phyloP scores from a whole-genome alignment of 352 stramenopile genomes.

The Thalassiosira ordinaria region DNA sequence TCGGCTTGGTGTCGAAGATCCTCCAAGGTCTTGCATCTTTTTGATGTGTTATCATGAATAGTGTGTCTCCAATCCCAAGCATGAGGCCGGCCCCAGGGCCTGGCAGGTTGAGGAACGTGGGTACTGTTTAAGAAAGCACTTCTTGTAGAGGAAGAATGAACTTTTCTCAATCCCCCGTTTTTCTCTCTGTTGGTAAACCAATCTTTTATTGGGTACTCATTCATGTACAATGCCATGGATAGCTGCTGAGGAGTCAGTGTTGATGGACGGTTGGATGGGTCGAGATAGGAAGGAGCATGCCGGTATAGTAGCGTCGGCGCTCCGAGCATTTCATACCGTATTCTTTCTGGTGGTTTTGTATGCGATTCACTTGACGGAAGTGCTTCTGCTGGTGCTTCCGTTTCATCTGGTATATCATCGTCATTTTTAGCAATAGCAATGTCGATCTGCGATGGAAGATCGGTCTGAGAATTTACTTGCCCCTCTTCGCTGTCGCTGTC shows the following conservation, averaged over 20 bases:
- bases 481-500: not conserved
- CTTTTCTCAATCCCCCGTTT: conserved; percentile 4
- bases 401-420: conserved; percentile 15
- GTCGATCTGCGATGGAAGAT: conserved; percentile 1
- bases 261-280: conserved; percentile 19
- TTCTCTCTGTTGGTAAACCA: conserved; percentile 14
- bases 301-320: conserved; percentile 56
- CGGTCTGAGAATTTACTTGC: not conserved
- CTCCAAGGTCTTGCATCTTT: not conserved
- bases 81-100: conserved; percentile 19
- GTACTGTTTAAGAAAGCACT: conserved; percentile 14
- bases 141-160: not conserved
- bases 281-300: conserved; percentile 48
- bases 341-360: conserved; percentile 15
- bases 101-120: conserved; percentile 17
- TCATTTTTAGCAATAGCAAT: not conserved
- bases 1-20: conserved; percentile 3
- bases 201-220: conserved; percentile 14
- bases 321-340: conserved; percentile 56
- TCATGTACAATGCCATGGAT: conserved; percentile 29
- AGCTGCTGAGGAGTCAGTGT: conserved; percentile 33
- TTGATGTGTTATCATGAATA: not conserved
- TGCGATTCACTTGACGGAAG: conserved; percentile 1
- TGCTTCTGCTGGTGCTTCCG: not conserved
- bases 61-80: conserved; percentile 20